Evolutionary conservation across 768 basidiomycete species (phyloP).

Genomic region (Tulasnella calospora): DNA sequence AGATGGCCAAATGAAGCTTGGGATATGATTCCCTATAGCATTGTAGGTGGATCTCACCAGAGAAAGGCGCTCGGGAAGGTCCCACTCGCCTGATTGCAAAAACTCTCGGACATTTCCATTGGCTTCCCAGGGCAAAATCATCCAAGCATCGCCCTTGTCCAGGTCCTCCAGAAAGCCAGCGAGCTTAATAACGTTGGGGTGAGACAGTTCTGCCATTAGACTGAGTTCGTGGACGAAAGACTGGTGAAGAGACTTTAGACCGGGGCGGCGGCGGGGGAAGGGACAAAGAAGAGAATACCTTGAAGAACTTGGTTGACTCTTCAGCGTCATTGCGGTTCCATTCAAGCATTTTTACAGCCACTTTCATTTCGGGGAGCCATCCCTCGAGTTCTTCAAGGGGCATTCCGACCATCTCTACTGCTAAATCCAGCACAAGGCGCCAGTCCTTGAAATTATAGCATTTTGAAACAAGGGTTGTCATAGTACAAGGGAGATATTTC

Average conservation of each 20-base stretch:
- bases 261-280: neutral
- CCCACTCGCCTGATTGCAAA: neutral
- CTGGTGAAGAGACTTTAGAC: neutral
- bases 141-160: neutral
- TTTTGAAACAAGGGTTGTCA: no score
- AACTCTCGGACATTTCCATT: neutral
- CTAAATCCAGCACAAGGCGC: no score
- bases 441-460: no score
- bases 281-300: neutral
- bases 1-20: neutral
- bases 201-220: neutral
- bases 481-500: no score
- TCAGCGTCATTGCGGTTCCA: neutral
- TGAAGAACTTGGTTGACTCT: neutral
- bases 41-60: neutral
- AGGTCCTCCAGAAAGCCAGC: neutral
- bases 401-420: no score
- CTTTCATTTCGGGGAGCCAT: neutral
- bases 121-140: neutral
- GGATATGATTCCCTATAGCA: neutral
- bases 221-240: neutral
- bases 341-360: neutral
- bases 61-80: neutral
- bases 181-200: neutral
- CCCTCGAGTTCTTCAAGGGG: neutral